Evolutionary conservation across 2,329 filamentous ascomycete species (phyloP).

Genomic region (Zymoseptoria passerinii): DNA sequence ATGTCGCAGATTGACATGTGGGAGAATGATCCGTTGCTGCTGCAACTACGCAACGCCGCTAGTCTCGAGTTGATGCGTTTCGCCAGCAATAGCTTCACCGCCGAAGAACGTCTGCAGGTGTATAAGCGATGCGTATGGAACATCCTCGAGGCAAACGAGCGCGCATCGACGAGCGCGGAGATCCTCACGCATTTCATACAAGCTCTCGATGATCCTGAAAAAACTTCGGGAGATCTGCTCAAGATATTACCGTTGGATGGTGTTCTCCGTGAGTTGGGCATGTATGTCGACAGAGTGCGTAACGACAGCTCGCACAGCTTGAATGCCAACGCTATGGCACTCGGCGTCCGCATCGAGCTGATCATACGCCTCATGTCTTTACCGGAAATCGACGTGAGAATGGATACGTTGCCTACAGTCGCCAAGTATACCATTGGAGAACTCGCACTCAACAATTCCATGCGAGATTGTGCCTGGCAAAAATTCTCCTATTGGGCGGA

Average conservation of each 20-base stretch:
- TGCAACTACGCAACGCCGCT: conserved; percentile 13
- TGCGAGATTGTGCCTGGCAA: conserved; percentile 13
- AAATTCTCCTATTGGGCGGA: neutral
- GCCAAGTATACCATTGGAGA: conserved; percentile 14
- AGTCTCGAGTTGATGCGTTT: conserved; percentile 17
- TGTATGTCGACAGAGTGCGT: conserved; percentile 25
- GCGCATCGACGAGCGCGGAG: conserved; percentile 20
- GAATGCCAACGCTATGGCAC: neutral
- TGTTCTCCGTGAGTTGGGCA: conserved; percentile 33
- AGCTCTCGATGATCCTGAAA: neutral
- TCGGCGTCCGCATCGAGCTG: conserved; percentile 46
- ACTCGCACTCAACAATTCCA: conserved; percentile 14
- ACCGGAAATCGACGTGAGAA: conserved; percentile 1
- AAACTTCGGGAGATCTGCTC: conserved; percentile 16
- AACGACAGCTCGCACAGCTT: conserved; percentile 1
- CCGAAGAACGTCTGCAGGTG: conserved; percentile 16
- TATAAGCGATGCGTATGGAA: conserved; percentile 18
- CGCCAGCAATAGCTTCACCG: conserved; percentile 2
- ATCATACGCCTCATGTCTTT: conserved; percentile 39
- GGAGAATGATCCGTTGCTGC: conserved; percentile 2
- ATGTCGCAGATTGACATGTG: conserved; percentile 13
- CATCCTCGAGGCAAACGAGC: conserved; percentile 9
- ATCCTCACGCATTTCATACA: conserved; percentile 18
- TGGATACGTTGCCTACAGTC: conserved; percentile 6
- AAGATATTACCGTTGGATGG: conserved; percentile 16